A percentile compares a stretch with the other conserved stretches of the same genome.
Conservation (phyloP, 768 basidiomycete genomes). For the Trametes cinnabarina region DNA sequence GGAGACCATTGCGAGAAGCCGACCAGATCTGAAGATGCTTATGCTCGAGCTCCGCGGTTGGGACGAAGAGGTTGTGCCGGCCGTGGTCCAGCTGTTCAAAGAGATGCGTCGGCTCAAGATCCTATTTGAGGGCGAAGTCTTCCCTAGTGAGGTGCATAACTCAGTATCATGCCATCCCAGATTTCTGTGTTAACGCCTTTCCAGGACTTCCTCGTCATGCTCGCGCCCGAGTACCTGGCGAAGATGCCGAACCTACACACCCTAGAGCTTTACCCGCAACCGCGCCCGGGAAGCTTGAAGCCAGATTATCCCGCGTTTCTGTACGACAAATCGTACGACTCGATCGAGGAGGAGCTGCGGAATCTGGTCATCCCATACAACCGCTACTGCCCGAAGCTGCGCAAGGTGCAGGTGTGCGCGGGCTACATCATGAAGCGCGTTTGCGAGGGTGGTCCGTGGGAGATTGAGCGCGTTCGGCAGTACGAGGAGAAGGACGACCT, state of each 20-base stretch:
- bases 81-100: conserved; percentile 38
- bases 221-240: conserved; percentile 44
- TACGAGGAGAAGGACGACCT: conserved; percentile 12
- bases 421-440: conserved; percentile 41
- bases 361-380: conserved; percentile 46
- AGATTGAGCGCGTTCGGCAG: conserved; percentile 1
- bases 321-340: conserved; percentile 22
- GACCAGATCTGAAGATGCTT: conserved; percentile 36
- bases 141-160: conserved; percentile 41
- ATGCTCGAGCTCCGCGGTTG: conserved; percentile 36
- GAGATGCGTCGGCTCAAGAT: conserved; percentile 39
- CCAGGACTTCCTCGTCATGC: conserved; percentile 40
- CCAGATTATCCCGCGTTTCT: conserved; percentile 16
- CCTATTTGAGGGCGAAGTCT: conserved; percentile 34
- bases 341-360: conserved; percentile 31
- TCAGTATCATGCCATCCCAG: not conserved
- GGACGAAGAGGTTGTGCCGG: conserved; percentile 47
- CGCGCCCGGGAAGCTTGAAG: not conserved
- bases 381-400: conserved; percentile 37
- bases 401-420: conserved; percentile 42
- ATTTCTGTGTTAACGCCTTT: not conserved
- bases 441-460: conserved; percentile 37
- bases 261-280: conserved; percentile 37
- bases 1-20: conserved; percentile 15
- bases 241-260: conserved; percentile 37